Conservation (phyloP, 305 asterid species). For the Fraxinus ornus region DNA sequence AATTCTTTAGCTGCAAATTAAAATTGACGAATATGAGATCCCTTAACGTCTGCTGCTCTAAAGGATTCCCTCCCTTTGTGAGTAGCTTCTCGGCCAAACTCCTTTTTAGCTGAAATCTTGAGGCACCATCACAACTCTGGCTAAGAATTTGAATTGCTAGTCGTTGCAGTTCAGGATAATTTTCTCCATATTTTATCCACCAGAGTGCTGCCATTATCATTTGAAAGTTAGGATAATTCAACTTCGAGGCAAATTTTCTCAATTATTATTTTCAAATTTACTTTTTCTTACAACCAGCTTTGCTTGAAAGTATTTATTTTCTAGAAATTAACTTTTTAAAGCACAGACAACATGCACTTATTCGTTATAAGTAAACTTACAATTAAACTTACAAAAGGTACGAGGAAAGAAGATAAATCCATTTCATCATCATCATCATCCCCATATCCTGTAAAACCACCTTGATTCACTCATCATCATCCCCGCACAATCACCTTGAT, state of each 20-base stretch:
- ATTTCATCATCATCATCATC: background rate
- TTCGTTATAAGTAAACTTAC: background rate
- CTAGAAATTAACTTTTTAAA: background rate
- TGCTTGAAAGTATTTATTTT: background rate
- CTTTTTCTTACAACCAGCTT: background rate
- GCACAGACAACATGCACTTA: background rate
- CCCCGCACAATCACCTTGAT: background rate
- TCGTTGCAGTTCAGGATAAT: slow-evolving; percentile 53
- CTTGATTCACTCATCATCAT: too few relatives aligned
- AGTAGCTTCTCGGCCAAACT: slow-evolving; percentile 42
- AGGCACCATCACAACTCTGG: slow-evolving; percentile 62
- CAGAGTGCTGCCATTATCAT: slow-evolving; percentile 50
- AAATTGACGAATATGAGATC: slow-evolving; percentile 47
- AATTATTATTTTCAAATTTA: background rate
- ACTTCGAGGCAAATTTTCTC: background rate
- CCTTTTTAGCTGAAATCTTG: slow-evolving; percentile 44
- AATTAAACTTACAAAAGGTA: background rate
- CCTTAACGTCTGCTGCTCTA: slow-evolving; percentile 33
- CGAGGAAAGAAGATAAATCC: background rate
- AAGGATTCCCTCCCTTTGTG: slow-evolving; percentile 18
- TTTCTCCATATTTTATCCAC: slow-evolving; percentile 59
- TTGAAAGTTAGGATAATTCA: background rate
- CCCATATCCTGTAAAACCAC: background rate
- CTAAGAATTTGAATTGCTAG: slow-evolving; percentile 53
- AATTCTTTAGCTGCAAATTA: slow-evolving; percentile 49